These are phyloP conservation scores for Groenewaldozyma sp. DNA, from an alignment of 1,139 yeast species.

Conservation along the genomic window DNA sequence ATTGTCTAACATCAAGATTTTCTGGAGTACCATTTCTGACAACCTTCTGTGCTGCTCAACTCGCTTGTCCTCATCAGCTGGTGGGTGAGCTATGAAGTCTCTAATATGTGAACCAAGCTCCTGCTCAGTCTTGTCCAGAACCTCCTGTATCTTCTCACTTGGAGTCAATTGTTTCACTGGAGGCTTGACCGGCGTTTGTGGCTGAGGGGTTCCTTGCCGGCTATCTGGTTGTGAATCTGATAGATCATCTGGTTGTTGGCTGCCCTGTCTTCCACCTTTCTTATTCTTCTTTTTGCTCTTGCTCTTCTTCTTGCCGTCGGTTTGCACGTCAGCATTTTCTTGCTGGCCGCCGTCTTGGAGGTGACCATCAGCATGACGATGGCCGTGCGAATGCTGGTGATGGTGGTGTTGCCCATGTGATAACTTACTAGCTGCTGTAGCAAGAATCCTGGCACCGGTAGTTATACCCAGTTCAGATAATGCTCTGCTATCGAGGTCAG, in stretches of 20 bases:
- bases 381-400: not conserved
- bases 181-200: slow-evolving; percentile 9
- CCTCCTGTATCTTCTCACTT: slow-evolving; percentile 24
- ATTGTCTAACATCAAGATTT: slow-evolving; percentile 32
- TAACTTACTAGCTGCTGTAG: too few relatives aligned
- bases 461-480: slow-evolving; percentile 25
- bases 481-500: slow-evolving; percentile 21
- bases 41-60: slow-evolving; percentile 30
- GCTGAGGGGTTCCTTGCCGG: not conserved
- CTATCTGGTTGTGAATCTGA: too few relatives aligned
- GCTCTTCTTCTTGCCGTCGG: slow-evolving; percentile 1
- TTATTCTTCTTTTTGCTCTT: slow-evolving; percentile 10
- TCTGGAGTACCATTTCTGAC: slow-evolving; percentile 32
- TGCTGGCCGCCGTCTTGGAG: slow-evolving; percentile 3
- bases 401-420: slow-evolving; percentile 5
- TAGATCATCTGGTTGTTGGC: slow-evolving; percentile 9
- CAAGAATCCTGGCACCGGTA: slow-evolving; percentile 26
- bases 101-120: slow-evolving; percentile 28
- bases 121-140: slow-evolving; percentile 20
- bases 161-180: slow-evolving; percentile 20
- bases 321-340: slow-evolving; percentile 13
- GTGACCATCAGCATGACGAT: not conserved
- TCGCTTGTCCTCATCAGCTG: slow-evolving; percentile 19
- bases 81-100: slow-evolving; percentile 23
- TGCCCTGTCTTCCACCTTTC: slow-evolving; percentile 4